These are phyloP conservation scores for Epichloe uncinata DNA, from an alignment of 2,329 filamentous ascomycete genomes.

Conservation along the genomic window DNA sequence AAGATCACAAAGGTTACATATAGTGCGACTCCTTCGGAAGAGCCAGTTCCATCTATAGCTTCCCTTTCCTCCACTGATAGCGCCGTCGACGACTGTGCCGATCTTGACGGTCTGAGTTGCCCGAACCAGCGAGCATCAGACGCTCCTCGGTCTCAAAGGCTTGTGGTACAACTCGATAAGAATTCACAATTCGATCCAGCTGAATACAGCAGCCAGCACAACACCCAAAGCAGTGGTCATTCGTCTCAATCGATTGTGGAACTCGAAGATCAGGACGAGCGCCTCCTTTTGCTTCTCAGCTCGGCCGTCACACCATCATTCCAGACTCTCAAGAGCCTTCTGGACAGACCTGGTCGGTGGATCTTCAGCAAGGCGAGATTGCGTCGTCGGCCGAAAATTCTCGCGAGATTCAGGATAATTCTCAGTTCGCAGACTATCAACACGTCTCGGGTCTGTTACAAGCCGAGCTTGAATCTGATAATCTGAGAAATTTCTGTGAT, in stretches of 20 bases:
- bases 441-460: background rate
- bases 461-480: background rate
- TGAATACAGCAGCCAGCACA: conserved; percentile 22
- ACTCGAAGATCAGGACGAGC: conserved; percentile 22
- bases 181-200: conserved; percentile 19
- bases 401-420: background rate
- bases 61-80: conserved; percentile 15
- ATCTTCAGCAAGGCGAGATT: background rate
- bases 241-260: conserved; percentile 21
- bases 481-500: background rate
- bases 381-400: background rate
- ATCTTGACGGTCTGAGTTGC: conserved; percentile 1
- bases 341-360: conserved; percentile 12
- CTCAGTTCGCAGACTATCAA: background rate
- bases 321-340: conserved; percentile 30
- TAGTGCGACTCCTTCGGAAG: conserved; percentile 15
- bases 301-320: conserved; percentile 27
- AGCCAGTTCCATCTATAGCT: conserved; percentile 17
- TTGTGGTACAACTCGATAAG: conserved; percentile 20
- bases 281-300: conserved; percentile 16
- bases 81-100: conserved; percentile 6
- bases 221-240: conserved; percentile 16
- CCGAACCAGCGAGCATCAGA: background rate
- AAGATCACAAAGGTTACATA: conserved; percentile 12
- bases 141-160: conserved; percentile 2